phyloP scores from a whole-genome alignment of 2,329 filamentous ascomycete genomes.

The Penicillium sp. region DNA sequence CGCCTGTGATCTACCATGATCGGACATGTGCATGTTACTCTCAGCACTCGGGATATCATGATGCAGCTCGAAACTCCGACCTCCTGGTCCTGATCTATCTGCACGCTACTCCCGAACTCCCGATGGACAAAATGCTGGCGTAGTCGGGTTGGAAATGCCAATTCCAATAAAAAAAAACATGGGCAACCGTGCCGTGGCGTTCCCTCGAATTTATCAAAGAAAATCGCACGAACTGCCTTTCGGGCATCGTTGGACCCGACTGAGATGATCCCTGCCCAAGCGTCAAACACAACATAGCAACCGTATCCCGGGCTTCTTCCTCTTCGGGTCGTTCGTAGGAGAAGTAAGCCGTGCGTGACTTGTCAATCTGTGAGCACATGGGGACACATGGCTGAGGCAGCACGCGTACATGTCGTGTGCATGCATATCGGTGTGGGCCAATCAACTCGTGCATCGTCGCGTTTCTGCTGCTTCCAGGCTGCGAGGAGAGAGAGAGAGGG shows the following conservation, averaged over 20 bases:
- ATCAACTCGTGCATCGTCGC: background rate
- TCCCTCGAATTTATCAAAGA: too few relatives aligned
- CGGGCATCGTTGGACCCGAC: background rate
- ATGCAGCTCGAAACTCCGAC: background rate
- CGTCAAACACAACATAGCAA: too few relatives aligned
- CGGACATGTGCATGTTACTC: too few relatives aligned
- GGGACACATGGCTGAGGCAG: constrained; percentile 17
- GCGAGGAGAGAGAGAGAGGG: background rate
- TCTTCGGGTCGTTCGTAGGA: constrained; percentile 8
- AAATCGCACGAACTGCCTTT: background rate
- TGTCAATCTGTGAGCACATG: constrained; percentile 10
- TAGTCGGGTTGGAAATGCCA: background rate
- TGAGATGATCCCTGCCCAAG: too few relatives aligned
- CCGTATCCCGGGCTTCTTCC: background rate
- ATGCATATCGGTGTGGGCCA: background rate
- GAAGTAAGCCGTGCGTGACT: constrained; percentile 6
- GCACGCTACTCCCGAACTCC: too few relatives aligned
- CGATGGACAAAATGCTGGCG: too few relatives aligned
- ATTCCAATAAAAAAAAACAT: background rate
- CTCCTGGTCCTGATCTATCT: too few relatives aligned
- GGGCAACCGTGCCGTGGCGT: background rate
- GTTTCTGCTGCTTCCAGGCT: background rate
- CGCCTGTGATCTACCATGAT: too few relatives aligned
- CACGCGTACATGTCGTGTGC: constrained; percentile 12
- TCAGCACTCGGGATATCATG: too few relatives aligned